Evolutionary conservation across 169 alveolate genomes (phyloP).

Genomic region (Sarcocystis neurona): DNA sequence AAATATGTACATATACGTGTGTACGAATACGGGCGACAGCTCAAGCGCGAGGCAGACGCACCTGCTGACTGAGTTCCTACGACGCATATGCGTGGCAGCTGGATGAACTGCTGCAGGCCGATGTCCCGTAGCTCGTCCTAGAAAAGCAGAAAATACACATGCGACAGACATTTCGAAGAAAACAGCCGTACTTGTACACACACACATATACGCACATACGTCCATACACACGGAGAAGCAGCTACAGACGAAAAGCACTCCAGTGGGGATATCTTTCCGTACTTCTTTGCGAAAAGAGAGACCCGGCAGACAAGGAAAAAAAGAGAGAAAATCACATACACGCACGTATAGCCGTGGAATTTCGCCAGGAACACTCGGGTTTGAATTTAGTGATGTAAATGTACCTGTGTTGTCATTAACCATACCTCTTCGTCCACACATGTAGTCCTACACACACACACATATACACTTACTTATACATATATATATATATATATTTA

Average conservation of each 20-base stretch:
- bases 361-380: too few relatives aligned
- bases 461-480: background rate
- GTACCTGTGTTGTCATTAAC: too few relatives aligned
- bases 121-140: conserved; percentile 90
- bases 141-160: background rate
- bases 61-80: conserved; percentile 63
- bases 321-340: background rate
- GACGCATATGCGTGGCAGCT: conserved; percentile 73
- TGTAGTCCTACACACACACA: too few relatives aligned
- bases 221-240: background rate
- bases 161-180: background rate
- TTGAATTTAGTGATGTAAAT: too few relatives aligned
- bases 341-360: too few relatives aligned
- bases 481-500: too few relatives aligned
- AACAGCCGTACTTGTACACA: background rate
- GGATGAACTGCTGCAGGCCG: conserved; percentile 91
- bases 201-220: background rate
- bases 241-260: background rate
- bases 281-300: too few relatives aligned
- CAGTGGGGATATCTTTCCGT: too few relatives aligned
- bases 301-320: too few relatives aligned
- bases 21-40: background rate
- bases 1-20: background rate
- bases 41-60: background rate
- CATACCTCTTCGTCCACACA: too few relatives aligned